phyloP scores from a whole-genome alignment of 345 rosid genomes.

The Leavenworthia alabamica region DNA sequence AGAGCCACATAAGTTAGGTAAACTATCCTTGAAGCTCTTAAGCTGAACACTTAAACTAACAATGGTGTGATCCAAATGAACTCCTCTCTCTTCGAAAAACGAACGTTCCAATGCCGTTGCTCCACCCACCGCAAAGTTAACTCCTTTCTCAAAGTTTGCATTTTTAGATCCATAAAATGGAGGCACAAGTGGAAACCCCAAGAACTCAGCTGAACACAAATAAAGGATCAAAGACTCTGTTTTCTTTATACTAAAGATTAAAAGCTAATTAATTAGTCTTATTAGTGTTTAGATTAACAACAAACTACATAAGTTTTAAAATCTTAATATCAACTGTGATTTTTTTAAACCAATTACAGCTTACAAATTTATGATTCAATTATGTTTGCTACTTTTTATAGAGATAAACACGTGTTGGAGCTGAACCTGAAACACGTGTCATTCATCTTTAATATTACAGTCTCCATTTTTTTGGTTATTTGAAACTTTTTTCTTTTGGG shows the following conservation, averaged over 20 bases:
- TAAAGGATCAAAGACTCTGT: not conserved
- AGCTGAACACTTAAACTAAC: conserved; percentile 36
- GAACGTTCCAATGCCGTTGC: conserved; percentile 40
- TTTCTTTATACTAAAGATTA: too few species aligned
- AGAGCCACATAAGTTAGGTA: conserved; percentile 31
- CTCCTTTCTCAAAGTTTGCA: conserved; percentile 32
- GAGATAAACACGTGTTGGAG: not conserved
- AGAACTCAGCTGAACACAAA: conserved; percentile 31
- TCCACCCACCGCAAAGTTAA: conserved; percentile 46
- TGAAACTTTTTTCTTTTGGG: not conserved
- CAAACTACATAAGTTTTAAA: not conserved
- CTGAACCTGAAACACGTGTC: not conserved
- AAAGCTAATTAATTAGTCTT: not conserved
- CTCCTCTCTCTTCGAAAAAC: conserved; percentile 28
- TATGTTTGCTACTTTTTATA: not conserved
- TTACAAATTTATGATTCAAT: not conserved
- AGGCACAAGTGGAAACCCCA: conserved; percentile 33
- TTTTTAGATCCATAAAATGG: conserved; percentile 27
- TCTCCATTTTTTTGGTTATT: not conserved
- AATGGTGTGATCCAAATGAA: conserved; percentile 20
- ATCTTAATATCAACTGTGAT: not conserved
- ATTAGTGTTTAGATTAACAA: not conserved
- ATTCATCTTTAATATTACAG: not conserved
- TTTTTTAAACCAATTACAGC: not conserved
- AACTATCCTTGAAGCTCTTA: conserved; percentile 31